phyloP scores from a whole-genome alignment of 495 filamentous ascomycete species.

The Penicillium cataractarum region DNA sequence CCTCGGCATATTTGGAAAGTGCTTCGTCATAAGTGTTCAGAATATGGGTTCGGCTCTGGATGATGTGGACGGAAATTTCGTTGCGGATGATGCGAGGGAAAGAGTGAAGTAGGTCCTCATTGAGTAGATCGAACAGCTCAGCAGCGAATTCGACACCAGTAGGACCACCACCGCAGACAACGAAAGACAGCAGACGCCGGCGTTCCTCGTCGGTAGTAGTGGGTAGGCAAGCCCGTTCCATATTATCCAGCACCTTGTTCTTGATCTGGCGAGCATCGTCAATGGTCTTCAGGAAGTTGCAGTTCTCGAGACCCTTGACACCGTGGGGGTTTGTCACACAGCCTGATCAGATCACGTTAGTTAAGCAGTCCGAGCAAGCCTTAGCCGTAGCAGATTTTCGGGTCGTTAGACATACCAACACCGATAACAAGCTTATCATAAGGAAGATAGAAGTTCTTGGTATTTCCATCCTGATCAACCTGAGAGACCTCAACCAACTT shows the following conservation, averaged over 20 bases:
- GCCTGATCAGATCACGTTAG: conserved; percentile 46
- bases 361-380: not conserved
- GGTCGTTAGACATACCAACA: conserved; percentile 61
- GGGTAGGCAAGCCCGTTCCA: conserved; percentile 91
- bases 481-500: conserved; percentile 89
- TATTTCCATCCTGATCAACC: conserved; percentile 67
- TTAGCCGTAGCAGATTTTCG: too few relatives aligned
- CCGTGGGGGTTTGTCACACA: conserved; percentile 94
- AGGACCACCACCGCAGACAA: conserved; percentile 91
- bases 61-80: conserved; percentile 95
- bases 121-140: conserved; percentile 92
- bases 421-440: conserved; percentile 98
- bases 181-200: conserved; percentile 86
- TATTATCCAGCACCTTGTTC: conserved; percentile 86
- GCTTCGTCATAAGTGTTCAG: conserved; percentile 98
- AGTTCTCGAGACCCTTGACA: conserved; percentile 92
- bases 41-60: conserved; percentile 92
- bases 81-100: conserved; percentile 92
- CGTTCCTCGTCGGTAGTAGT: conserved; percentile 91
- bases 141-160: conserved; percentile 98
- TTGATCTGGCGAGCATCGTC: conserved; percentile 88
- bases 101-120: conserved; percentile 82
- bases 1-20: conserved; percentile 88
- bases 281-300: conserved; percentile 92
- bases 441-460: conserved; percentile 85